Base-by-base conservation (phyloP, 768 basidiomycete genomes). In the Leccinum arenicola region DNA sequence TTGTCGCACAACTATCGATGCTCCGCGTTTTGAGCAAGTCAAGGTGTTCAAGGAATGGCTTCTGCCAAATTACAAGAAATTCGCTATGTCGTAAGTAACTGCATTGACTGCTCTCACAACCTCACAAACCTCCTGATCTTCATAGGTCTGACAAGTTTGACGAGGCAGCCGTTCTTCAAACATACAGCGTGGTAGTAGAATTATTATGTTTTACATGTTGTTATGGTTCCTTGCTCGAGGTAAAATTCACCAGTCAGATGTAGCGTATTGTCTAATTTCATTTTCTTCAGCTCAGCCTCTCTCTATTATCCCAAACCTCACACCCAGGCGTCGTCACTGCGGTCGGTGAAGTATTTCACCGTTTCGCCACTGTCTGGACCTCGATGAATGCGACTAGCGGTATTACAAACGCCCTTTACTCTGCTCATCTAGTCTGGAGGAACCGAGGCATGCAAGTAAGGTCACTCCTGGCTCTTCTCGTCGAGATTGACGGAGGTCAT, bases 1-100 rank as follows among this genome's bases (percentile, higher is more conserved):
- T 27, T 89, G 86, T 68, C 70, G 65, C 9, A 75, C 73, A 4
- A 67, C 87, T 47, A 66, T 84, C 31, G 71, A 71, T 4, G 85
- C 88, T 3, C 78, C 88, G 23, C 83, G 88, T 21, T 92, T 84
- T 61, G 89, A 92, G 62, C 89, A 92, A 73, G 83, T 89, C 38
- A 78, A 86, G 64, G 82, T 82, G 9, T 80, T 91, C 56, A 79
- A 78, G 56, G 81, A 84, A 51, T 93, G 91, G 91, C 75, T 93
- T 33, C 69, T 90, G n/a, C 91, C 91, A 3, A 75, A 84, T 25
- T 77, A 89, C 45, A 80, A 80, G 62, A 84, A 82, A 61, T 74
- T 78, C 57, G 73, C 87, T 12, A 59, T 74, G 9, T 77, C 73
- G 89, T 89, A 64, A 58, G 76, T 67, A 6, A 8, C 40, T 17